phyloP scores from a whole-genome alignment of 495 filamentous ascomycete species.

The Penicillium subrubescens region DNA sequence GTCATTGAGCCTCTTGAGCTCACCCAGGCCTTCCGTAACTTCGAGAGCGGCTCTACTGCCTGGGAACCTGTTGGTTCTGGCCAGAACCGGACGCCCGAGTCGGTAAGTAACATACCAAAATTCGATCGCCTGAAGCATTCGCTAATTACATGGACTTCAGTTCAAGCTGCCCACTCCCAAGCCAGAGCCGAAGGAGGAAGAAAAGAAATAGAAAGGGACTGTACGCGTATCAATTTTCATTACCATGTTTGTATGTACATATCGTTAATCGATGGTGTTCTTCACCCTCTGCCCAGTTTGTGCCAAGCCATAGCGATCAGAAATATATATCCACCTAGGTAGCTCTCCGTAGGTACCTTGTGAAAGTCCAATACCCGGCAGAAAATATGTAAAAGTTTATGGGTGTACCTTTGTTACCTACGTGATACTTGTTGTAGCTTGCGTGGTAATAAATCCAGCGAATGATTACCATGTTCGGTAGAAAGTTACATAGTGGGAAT shows the following conservation, averaged over 20 bases:
- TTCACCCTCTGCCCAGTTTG: neutral
- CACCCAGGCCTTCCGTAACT: conserved; percentile 99
- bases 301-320: neutral
- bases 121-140: neutral
- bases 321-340: too few relatives aligned
- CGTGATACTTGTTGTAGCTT: too few relatives aligned
- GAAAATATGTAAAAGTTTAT: too few relatives aligned
- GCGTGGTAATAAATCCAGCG: too few relatives aligned
- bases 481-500: neutral
- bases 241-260: conserved; percentile 50
- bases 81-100: conserved; percentile 76
- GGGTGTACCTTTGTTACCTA: too few relatives aligned
- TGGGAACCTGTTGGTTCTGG: conserved; percentile 93
- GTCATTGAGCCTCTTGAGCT: conserved; percentile 96
- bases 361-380: too few relatives aligned
- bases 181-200: conserved; percentile 79
- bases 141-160: conserved; percentile 30
- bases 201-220: conserved; percentile 77
- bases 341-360: neutral
- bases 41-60: conserved; percentile 74
- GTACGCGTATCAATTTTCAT: conserved; percentile 43
- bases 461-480: too few relatives aligned
- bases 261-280: conserved; percentile 34
- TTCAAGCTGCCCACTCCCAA: conserved; percentile 96
- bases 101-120: conserved; percentile 41